phyloP scores from a whole-genome alignment of 192 early-diverging fungal genomes.

The Cetraspora pellucida region DNA sequence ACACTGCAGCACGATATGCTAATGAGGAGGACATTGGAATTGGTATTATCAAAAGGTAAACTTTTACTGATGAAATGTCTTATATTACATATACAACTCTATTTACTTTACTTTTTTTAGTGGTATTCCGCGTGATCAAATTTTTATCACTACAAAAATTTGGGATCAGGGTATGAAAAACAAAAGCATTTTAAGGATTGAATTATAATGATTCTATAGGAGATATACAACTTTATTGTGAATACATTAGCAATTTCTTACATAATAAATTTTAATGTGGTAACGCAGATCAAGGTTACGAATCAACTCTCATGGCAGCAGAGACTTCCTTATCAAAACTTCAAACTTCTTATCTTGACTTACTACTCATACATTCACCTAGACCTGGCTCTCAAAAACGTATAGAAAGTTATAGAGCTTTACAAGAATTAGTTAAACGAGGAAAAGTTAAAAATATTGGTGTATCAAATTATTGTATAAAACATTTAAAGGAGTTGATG shows the following conservation, averaged over 20 bases:
- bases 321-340: constrained; percentile 57
- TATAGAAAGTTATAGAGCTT: constrained; percentile 51
- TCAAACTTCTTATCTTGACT: constrained; percentile 59
- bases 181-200: too few species aligned
- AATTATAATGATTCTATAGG: too few species aligned
- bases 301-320: constrained; percentile 52
- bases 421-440: constrained; percentile 50
- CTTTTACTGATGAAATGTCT: neutral
- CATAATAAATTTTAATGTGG: too few species aligned
- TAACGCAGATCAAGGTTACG: constrained; percentile 48
- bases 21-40: constrained; percentile 51
- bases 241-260: too few species aligned
- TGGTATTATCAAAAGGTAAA: constrained; percentile 49
- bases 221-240: too few species aligned
- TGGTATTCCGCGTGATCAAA: constrained; percentile 49
- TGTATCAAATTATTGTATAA: constrained; percentile 59
- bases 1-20: constrained; percentile 50
- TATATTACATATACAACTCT: neutral
- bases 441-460: constrained; percentile 60
- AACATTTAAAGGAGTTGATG: constrained; percentile 55
- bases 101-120: neutral
- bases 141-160: constrained; percentile 70
- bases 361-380: constrained; percentile 65
- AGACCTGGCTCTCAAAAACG: constrained; percentile 50
- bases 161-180: constrained; percentile 37